Base-by-base conservation (phyloP, 2,329 filamentous ascomycete species). In the Teratosphaeria pseudoeucalypti region DNA sequence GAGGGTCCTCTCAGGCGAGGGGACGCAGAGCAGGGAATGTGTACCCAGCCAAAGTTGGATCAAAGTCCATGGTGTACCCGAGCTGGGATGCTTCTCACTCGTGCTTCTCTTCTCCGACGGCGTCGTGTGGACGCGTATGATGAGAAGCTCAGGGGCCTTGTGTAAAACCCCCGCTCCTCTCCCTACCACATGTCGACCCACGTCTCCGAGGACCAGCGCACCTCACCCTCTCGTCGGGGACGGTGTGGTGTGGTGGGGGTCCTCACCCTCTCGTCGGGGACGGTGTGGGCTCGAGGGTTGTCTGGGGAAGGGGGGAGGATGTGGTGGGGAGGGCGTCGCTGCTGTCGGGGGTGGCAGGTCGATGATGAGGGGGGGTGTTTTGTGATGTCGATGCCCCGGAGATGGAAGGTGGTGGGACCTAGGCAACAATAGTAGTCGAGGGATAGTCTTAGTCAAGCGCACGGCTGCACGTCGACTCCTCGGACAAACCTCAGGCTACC, bases 41-140 rank as follows among this genome's bases (percentile, higher is more conserved):
- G 49, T 67, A 67, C 66, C 65, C 62, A 39, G 61, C 60, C 56
- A 62, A 67, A 49, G 58, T 47, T 55, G 64, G 65, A 55, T 67
- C 66, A 57, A 67, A 66, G 43, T 65, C 65, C 66, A 67, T 67
- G 53, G 54, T 49, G 23, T 12, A 16, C 29, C 29, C 7, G 29
- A 32, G 12, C 32, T 54, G 16, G n/a, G 23, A 23, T 23, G 23
- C 1, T 23, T 23, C 23, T 23, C 23, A 23, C 23, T 26, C 23
- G 19, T 49, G 43, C 43, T 49, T 49, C 23, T n/a, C 23, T 49
- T 49, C 43, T 49, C 43, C 16, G 16, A n/a, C 43, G 43, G 43
- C 43, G 11, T 23, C 19, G 43, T 5, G n/a, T 49, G 16, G 16
- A 49, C 43, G 43, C 43, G 23, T 23, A 23, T 23, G 23, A 23